phyloP scores from a whole-genome alignment of 805 yeast genomes.

The Ogataea zsoltii region DNA sequence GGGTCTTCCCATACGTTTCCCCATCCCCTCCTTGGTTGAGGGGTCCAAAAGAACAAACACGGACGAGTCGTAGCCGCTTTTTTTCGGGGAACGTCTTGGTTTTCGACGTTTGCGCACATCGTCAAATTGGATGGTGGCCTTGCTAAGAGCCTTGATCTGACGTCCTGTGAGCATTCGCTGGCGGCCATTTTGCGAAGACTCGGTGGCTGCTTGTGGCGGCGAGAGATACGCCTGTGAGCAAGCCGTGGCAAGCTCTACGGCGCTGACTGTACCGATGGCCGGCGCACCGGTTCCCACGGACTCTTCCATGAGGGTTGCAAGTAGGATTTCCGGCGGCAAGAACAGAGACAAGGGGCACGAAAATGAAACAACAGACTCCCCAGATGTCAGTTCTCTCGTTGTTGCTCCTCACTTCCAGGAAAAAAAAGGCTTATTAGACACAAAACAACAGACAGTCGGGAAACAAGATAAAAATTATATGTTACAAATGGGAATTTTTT shows the following conservation, averaged over 20 bases:
- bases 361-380: too few species aligned
- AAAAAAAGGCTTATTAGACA: too few species aligned
- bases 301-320: neutral
- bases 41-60: conserved; percentile 21
- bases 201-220: neutral
- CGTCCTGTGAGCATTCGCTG: conserved; percentile 1
- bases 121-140: conserved; percentile 7
- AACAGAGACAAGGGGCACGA: too few species aligned
- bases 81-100: neutral
- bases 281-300: neutral
- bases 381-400: neutral
- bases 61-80: neutral
- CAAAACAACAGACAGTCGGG: too few species aligned
- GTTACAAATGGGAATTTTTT: too few species aligned
- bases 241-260: conserved; percentile 6
- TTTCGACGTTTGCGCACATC: neutral
- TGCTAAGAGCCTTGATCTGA: conserved; percentile 1
- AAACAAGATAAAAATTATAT: too few species aligned
- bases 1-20: conserved; percentile 12
- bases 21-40: conserved; percentile 14
- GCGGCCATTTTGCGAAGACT: neutral
- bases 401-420: too few species aligned
- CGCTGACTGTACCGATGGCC: neutral
- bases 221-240: conserved; percentile 3
- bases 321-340: too few species aligned